A percentile compares a stretch with the other conserved stretches of the same genome.
Conservation (phyloP, 495 filamentous ascomycete species). For the Penicillium angulare region DNA sequence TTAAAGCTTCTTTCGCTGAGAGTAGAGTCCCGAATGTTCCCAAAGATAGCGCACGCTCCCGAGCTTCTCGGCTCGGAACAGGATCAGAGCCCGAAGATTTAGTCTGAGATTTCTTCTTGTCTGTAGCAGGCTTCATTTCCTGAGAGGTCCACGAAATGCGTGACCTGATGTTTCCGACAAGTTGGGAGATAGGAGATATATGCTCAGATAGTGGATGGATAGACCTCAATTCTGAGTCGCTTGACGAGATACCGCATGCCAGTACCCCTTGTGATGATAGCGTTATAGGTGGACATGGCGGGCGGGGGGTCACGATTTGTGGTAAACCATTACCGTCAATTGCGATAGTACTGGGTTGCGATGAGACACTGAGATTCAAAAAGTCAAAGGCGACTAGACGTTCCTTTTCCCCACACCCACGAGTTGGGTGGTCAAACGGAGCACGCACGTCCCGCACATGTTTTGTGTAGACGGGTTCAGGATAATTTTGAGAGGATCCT, state of each 20-base stretch:
- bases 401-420: slow-evolving; percentile 52
- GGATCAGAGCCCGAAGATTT: slow-evolving; percentile 17
- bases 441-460: slow-evolving; percentile 45
- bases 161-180: slow-evolving; percentile 30
- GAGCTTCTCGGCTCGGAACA: slow-evolving; percentile 43
- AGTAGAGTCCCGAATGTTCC: slow-evolving; percentile 25
- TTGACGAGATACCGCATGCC: slow-evolving; percentile 30
- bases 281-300: slow-evolving; percentile 52
- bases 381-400: slow-evolving; percentile 87
- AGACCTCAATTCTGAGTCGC: slow-evolving; percentile 28
- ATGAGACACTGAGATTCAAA: slow-evolving; percentile 59
- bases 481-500: slow-evolving; percentile 39
- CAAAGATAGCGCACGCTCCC: slow-evolving; percentile 38
- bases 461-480: slow-evolving; percentile 48
- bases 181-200: slow-evolving; percentile 28
- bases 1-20: slow-evolving; percentile 41
- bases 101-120: slow-evolving; percentile 7
- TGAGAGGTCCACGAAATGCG: slow-evolving; percentile 21
- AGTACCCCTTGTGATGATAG: slow-evolving; percentile 45
- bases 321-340: slow-evolving; percentile 67
- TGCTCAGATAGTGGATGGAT: slow-evolving; percentile 33
- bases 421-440: slow-evolving; percentile 42
- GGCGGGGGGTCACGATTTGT: slow-evolving; percentile 60
- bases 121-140: slow-evolving; percentile 1
- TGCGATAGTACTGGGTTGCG: slow-evolving; percentile 65